Base-by-base conservation (phyloP, 1,139 yeast species). In the Citeromyces hawaiiensis region DNA sequence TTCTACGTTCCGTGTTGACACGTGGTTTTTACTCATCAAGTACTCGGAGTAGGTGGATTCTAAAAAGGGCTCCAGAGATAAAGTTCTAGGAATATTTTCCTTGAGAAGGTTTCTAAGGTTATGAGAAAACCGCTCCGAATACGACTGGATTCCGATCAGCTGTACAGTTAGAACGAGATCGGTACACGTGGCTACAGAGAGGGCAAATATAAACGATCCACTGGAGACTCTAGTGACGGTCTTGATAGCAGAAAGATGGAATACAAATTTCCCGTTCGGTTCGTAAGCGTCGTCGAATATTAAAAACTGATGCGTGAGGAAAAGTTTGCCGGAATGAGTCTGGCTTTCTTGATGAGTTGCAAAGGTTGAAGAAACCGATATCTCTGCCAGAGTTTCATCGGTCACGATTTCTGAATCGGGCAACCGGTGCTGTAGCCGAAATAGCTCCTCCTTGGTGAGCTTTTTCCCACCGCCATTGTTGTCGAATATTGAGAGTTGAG, bases 171-270 rank as follows among this genome's bases (percentile, higher is more conserved):
- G 53, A 36, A 68, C 68, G 44, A 83, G 55, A 17, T 78, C 83
- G 40, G 83, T 79, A 45, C 80, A 77, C 2, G 94, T 74, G 4
- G 72, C 68, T 16, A 88, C 60, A n/a, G 76, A 63, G 18, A 91
- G 64, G 1, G 94, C 87, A 60, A 86, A 83, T n/a, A 83, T 79
- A 53, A 78, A 82, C 2, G 83, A 70, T 42, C 75, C 70, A 2
- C 86, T 70, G 2, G 93, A 91, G 21, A 86, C 66, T 41, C 97
- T 66, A 55, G 91, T 96, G 19, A 91, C 94, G 46, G 87, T 79
- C 52, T 83, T 78, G 31, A 93, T 63, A 1, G 95, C 74, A 7
- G 91, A 76, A 38, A 91, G 61, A 46, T 93, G 94, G 37, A 91
- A 52, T 2, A 70, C 69, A 52, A 88, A 74, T 8, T 76, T 69